phyloP scores from a whole-genome alignment of 1,139 yeast species.

The Hemisphaericaspora xylofermentans region DNA sequence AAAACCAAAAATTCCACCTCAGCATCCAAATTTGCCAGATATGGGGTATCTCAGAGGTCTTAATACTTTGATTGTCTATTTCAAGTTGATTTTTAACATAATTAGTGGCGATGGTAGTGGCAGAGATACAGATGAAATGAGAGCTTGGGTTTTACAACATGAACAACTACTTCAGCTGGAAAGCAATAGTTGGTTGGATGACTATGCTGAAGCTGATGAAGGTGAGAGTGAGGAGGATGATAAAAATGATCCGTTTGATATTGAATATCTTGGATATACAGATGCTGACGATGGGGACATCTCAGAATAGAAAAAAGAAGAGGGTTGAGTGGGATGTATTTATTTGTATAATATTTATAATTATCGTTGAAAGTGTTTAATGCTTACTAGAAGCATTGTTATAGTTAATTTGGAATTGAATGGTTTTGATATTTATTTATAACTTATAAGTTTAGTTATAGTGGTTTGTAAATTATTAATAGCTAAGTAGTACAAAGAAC shows the following conservation, averaged over 20 bases:
- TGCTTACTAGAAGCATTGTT: neutral
- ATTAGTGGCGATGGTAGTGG: constrained; percentile 31
- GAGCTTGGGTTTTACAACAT: constrained; percentile 25
- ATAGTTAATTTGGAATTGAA: neutral
- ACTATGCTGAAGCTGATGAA: constrained; percentile 34
- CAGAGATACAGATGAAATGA: constrained; percentile 8
- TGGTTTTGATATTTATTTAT: neutral
- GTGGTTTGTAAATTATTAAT: neutral
- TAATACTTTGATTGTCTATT: constrained; percentile 61
- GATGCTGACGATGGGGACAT: constrained; percentile 25
- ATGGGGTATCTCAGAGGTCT: constrained; percentile 85
- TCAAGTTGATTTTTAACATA: constrained; percentile 51
- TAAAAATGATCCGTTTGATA: constrained; percentile 25
- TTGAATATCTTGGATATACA: constrained; percentile 21
- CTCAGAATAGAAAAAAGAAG: constrained; percentile 21
- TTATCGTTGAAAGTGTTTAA: neutral
- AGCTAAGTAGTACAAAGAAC: neutral
- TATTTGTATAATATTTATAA: constrained; percentile 1
- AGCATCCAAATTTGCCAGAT: constrained; percentile 63
- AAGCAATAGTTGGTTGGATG: constrained; percentile 50
- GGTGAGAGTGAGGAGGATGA: constrained; percentile 6
- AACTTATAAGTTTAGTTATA: neutral
- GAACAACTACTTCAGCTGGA: constrained; percentile 7
- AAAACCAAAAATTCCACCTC: constrained; percentile 57
- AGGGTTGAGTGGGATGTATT: neutral